Evolutionary conservation across 768 basidiomycete genomes (phyloP), one percentile per base, ranked within the genome.

Genomic region (Xerocomellus chrysenteron): DNA sequence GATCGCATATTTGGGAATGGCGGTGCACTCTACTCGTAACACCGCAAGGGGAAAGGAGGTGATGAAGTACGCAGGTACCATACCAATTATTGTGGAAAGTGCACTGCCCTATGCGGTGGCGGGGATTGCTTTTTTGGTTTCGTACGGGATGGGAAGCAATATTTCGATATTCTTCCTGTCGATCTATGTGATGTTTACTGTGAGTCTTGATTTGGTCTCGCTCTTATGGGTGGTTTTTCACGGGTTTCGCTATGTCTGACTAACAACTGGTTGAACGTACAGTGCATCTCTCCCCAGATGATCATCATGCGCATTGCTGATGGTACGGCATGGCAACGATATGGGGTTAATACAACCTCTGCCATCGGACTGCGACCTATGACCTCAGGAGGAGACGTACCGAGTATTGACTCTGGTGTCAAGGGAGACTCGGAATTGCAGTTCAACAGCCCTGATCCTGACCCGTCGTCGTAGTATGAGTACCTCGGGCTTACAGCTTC

Each of bases 251-350:
- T 2, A 21, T 37, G 13, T 33, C 43, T 37, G 16, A 39, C 37
- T 39, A 13, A 36, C 14, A 14, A 37, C 19, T 21, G 13, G 33
- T 10, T 17, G 28, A 32, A 37, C 19, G 24, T 3, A 33, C 32
- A 62, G 55, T 62, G 56, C 37, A 37, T 62, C 30, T 54, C 56
- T 16, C 60, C 60, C 7, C 50, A 61, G 39, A 43, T 60, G 49
- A 39, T 61, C 12, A 45, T 61, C 41, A 37, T 55, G 28, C 59
- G 59, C 13, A 46, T 60, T 30, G 57, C 47, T 4, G 13, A 32
- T 21, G 57, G 47, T n/a, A 52, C 47, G 13, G 59, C 57, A 10
- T 59, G 57, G 59, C 11, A 28, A 21, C 36, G 47, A 37, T 17
- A 37, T 11, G 24, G 36, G 21, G 9, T 19, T 16, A 14, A 26